phyloP scores from a whole-genome alignment of 257 asterid genomes.

The Galeopsis tetrahit region DNA sequence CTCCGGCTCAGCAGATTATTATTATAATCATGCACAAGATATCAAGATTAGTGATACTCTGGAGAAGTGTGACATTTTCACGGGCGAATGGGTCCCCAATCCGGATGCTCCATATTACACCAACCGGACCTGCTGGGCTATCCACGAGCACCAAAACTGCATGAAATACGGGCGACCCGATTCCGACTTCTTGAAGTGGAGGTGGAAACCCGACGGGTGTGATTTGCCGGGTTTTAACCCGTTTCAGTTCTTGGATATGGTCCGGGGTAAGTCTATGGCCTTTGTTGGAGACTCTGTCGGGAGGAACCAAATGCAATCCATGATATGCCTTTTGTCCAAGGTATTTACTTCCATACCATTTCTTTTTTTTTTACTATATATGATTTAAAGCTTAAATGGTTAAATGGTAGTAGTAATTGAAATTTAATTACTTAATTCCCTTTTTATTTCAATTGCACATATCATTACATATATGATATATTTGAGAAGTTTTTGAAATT shows the following conservation, averaged over 20 bases:
- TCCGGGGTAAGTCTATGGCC: slow-evolving; percentile 53
- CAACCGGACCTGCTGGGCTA: slow-evolving; percentile 60
- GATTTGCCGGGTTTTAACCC: slow-evolving; percentile 54
- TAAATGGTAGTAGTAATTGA: too few species aligned
- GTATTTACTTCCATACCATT: slow-evolving; percentile 28
- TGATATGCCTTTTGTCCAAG: slow-evolving; percentile 63
- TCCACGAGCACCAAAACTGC: slow-evolving; percentile 72
- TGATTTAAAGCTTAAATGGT: too few species aligned
- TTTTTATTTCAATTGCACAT: background rate
- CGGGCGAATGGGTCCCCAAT: slow-evolving; percentile 63
- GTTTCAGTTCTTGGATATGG: slow-evolving; percentile 51
- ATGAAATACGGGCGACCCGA: slow-evolving; percentile 69
- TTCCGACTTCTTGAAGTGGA: slow-evolving; percentile 52
- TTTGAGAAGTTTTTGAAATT: too few species aligned
- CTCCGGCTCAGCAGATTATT: slow-evolving; percentile 17
- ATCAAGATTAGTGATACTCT: slow-evolving; percentile 20
- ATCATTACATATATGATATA: too few species aligned
- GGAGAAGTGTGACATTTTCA: slow-evolving; percentile 47
- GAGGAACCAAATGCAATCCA: slow-evolving; percentile 69
- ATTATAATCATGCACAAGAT: slow-evolving; percentile 31
- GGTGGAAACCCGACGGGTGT: slow-evolving; percentile 66
- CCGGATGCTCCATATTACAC: slow-evolving; percentile 62
- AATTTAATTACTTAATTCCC: background rate
- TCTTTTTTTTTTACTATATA: background rate
- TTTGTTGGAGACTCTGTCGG: slow-evolving; percentile 72